Evolutionary conservation across 495 filamentous ascomycete genomes (phyloP), one percentile per base, ranked within the genome.

Genomic region (Astrothelium subdiscretum): DNA sequence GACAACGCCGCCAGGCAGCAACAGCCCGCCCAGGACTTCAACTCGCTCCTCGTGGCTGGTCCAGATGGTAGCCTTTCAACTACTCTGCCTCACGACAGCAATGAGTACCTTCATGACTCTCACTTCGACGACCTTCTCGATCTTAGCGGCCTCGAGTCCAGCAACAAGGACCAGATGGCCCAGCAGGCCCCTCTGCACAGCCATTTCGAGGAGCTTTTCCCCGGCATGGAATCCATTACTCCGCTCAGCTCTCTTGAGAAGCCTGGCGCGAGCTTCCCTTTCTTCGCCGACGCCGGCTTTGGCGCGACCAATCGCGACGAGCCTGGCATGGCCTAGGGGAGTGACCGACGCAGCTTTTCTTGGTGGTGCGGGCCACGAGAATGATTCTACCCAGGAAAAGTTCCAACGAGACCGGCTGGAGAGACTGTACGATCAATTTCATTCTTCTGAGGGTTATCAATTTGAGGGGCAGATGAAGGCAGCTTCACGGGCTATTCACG

Each of bases 1-100:
- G 72, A 69, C 75, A 76, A 71, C 75, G 71, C 72, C 79, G 22
- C 48, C 24, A 76, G 72, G 77, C 71, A 76, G 60, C 29, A 58
- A 26, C 52, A 54, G 59, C 57, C 57, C 31, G 12, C 35, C 63
- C 35, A 60, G 52, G 29, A 52, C 35, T 38, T 64, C 65, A 40
- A 64, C 43, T 8, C 48, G 20, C 48, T 54, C 48, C 8, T 54
- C 48, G 48, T 54, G 48, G 48, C 48, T 29, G 24, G 24, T 20
- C 22, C 48, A 12, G 48, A 54, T 29, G 20, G 22, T 15, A 20
- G 48, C 48, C 20, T 54, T 11, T 26, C 48, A 8, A 20, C 48
- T 54, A 24, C 48, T 3, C 20, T 54, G 22, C 22, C 48, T 54
- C 48, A 54, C 48, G 48, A 54, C 48, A n/a, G 5, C 20, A 12